These are phyloP conservation scores for Pseudogymnoascus sp. DNA, from an alignment of 2,329 filamentous ascomycete genomes.

Conservation along the genomic window DNA sequence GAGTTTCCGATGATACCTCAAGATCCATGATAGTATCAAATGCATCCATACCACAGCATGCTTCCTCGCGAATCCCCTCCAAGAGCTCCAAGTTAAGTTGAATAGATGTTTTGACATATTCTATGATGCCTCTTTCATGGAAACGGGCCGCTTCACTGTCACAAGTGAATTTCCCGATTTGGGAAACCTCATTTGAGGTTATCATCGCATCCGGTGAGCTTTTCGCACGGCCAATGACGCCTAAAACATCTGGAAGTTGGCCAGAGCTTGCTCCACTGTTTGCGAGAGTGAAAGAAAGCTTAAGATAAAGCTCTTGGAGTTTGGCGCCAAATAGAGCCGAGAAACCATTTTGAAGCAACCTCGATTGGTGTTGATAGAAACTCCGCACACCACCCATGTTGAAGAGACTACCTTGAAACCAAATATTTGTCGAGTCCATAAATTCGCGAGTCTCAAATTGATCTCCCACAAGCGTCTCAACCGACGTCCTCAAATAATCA, in stretches of 20 bases:
- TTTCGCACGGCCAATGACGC: conserved; percentile 38
- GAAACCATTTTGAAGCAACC: conserved; percentile 46
- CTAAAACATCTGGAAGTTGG: conserved; percentile 41
- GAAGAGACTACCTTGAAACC: conserved; percentile 41
- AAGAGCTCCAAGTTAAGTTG: conserved; percentile 48
- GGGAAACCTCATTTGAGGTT: conserved; percentile 44
- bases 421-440: conserved; percentile 40
- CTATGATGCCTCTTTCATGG: conserved; percentile 46
- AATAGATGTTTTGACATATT: conserved; percentile 44
- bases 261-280: conserved; percentile 33
- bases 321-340: conserved; percentile 46
- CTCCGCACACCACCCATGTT: conserved; percentile 46
- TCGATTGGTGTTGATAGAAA: conserved; percentile 48
- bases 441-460: conserved; percentile 50
- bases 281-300: conserved; percentile 45
- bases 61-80: conserved; percentile 48
- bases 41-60: conserved; percentile 49
- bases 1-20: conserved; percentile 34
- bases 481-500: conserved; percentile 42
- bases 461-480: conserved; percentile 48
- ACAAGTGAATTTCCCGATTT: conserved; percentile 44
- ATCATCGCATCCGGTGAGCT: conserved; percentile 41
- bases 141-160: conserved; percentile 43
- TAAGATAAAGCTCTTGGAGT: conserved; percentile 47
- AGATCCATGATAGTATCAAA: conserved; percentile 42